These are phyloP conservation scores for Xylaria sp. DNA, from an alignment of 2,329 filamentous ascomycete species.

Conservation along the genomic window DNA sequence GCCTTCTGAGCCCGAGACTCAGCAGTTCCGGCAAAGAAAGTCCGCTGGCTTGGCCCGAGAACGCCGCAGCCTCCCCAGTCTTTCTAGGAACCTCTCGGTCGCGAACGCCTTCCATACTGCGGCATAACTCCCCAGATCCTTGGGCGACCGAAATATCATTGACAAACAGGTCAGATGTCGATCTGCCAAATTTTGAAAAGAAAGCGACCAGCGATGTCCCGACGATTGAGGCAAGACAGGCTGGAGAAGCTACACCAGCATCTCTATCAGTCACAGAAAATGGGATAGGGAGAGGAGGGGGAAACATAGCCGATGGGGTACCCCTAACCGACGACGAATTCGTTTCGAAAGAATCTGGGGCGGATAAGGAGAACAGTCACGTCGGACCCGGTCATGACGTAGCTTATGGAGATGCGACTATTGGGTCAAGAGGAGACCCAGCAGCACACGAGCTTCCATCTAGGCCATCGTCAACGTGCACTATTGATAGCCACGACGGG, in stretches of 20 bases:
- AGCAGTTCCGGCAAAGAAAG: constrained; percentile 44
- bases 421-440: constrained; percentile 16
- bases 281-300: neutral
- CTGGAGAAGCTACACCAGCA: neutral
- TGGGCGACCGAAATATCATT: constrained; percentile 47
- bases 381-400: neutral
- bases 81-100: constrained; percentile 41
- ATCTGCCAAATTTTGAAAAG: constrained; percentile 16
- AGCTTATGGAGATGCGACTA: constrained; percentile 2
- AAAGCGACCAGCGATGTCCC: constrained; percentile 1
- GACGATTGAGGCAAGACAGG: constrained; percentile 3
- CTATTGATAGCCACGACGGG: constrained; percentile 38
- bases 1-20: constrained; percentile 41
- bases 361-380: neutral
- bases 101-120: constrained; percentile 40
- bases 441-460: constrained; percentile 33
- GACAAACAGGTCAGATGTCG: constrained; percentile 27
- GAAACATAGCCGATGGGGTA: neutral
- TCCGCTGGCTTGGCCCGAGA: constrained; percentile 49
- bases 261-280: neutral
- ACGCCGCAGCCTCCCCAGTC: constrained; percentile 45
- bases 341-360: neutral
- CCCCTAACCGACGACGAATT: neutral
- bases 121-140: constrained; percentile 50
- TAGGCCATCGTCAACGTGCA: constrained; percentile 38